A percentile compares a stretch with the other conserved stretches of the same genome.
phyloP scores from a whole-genome alignment of 768 basidiomycete genomes.

The Serpula lacrymans region DNA sequence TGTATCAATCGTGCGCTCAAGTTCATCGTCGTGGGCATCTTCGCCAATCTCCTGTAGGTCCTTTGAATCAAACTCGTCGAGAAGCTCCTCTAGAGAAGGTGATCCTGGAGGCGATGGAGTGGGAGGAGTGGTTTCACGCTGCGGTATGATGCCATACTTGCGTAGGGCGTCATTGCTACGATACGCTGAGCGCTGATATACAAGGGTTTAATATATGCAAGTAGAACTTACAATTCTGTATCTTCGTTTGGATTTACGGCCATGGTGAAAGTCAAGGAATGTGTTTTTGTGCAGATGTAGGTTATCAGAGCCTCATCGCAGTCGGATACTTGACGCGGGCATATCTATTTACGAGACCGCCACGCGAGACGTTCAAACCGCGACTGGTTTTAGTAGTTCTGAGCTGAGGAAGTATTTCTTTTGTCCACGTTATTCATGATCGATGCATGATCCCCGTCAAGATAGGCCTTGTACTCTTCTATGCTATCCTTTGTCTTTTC shows the following conservation, averaged over 20 bases:
- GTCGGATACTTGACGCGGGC: neutral
- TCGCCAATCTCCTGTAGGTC: slow-evolving; percentile 71
- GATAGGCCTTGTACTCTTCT: neutral
- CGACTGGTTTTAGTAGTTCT: too few relatives aligned
- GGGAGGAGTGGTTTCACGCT: slow-evolving; percentile 60
- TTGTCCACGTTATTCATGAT: neutral
- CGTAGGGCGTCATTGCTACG: slow-evolving; percentile 91
- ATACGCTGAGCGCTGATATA: slow-evolving; percentile 8
- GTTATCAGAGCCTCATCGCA: neutral
- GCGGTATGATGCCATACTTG: slow-evolving; percentile 88
- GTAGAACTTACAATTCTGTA: slow-evolving; percentile 82
- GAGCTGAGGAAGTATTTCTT: neutral
- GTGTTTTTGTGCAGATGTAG: neutral
- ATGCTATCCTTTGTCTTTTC: neutral
- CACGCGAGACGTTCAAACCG: too few relatives aligned
- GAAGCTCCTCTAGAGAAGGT: slow-evolving; percentile 62
- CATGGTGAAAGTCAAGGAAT: slow-evolving; percentile 34
- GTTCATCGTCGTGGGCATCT: slow-evolving; percentile 72
- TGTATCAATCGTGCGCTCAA: slow-evolving; percentile 66
- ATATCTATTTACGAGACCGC: too few relatives aligned
- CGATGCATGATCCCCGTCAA: neutral
- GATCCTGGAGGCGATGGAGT: slow-evolving; percentile 82
- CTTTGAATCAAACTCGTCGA: slow-evolving; percentile 58
- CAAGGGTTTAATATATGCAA: neutral
- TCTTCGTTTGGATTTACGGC: slow-evolving; percentile 84